Percentiles rank a stretch among this genome's conserved stretches.
These are phyloP conservation scores for Quercus lobata DNA, from an alignment of 331 rosid genomes.

Conservation along the genomic window DNA sequence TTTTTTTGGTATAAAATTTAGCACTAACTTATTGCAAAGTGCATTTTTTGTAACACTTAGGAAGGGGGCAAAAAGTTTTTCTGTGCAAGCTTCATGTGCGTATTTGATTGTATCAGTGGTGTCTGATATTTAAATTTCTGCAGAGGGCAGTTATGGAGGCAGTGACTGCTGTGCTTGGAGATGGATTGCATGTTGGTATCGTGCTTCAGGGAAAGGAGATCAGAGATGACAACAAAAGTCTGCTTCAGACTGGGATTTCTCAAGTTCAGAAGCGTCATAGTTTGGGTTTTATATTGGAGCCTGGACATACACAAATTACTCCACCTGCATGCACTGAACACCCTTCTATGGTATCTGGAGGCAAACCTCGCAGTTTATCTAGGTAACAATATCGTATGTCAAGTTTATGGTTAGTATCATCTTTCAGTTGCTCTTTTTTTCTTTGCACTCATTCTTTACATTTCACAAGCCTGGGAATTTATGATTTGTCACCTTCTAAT, in stretches of 20 bases:
- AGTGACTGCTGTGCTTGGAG: slow-evolving; percentile 66
- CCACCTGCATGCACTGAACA: slow-evolving; percentile 32
- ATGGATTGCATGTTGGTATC: slow-evolving; percentile 75
- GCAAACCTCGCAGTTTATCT: slow-evolving; percentile 29
- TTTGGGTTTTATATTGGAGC: slow-evolving; percentile 82
- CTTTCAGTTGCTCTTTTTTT: slow-evolving; percentile 3
- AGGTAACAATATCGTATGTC: slow-evolving; percentile 39
- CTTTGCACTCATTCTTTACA: background rate
- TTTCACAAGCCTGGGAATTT: background rate
- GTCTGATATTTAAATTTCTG: slow-evolving; percentile 1
- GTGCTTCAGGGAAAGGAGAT: slow-evolving; percentile 82
- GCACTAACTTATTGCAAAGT: background rate
- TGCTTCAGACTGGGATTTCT: slow-evolving; percentile 81
- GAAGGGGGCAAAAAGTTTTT: background rate
- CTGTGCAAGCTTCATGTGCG: background rate
- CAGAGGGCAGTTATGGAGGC: slow-evolving; percentile 84
- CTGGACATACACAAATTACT: slow-evolving; percentile 41
- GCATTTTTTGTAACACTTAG: background rate
- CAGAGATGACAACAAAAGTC: slow-evolving; percentile 71
- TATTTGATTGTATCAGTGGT: background rate
- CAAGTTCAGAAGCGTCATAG: slow-evolving; percentile 58
- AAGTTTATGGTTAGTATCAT: background rate
- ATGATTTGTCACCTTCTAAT: slow-evolving; percentile 6
- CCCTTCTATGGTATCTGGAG: slow-evolving; percentile 34
- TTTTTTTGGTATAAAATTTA: background rate